A percentile compares a stretch with the other conserved stretches of the same genome.
Evolutionary conservation across 2,329 filamentous ascomycete species (phyloP).

Genomic region (Neonectria hederae): DNA sequence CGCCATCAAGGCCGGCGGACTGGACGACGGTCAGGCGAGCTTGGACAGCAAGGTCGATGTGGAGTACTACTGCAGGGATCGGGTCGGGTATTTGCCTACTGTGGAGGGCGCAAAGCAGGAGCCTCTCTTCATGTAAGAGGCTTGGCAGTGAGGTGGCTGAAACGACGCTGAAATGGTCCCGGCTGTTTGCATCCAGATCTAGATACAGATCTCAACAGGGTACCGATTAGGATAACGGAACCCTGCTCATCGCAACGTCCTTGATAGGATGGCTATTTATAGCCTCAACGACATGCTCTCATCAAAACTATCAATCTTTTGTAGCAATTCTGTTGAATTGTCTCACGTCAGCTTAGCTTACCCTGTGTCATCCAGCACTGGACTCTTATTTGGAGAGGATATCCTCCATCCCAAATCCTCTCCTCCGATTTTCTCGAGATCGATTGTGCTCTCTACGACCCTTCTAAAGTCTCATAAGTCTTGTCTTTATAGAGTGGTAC

Average conservation of each 20-base stretch:
- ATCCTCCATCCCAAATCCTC: no score
- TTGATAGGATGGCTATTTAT: neutral
- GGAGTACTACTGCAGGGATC: conserved; percentile 63
- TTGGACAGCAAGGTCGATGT: conserved; percentile 55
- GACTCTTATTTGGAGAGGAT: no score
- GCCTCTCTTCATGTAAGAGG: neutral
- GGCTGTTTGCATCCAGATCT: neutral
- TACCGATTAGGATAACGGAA: neutral
- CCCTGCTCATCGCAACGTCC: neutral
- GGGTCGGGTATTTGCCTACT: conserved; percentile 54
- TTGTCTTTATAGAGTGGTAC: no score
- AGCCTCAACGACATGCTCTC: neutral
- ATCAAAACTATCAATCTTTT: neutral
- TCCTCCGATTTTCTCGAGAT: no score
- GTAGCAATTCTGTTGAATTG: neutral
- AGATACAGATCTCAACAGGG: neutral
- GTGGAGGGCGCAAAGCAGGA: conserved; percentile 60
- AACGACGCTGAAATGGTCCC: neutral
- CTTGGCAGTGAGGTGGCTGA: no score
- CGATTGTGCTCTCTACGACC: no score
- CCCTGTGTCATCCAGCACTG: neutral
- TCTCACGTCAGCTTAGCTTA: neutral
- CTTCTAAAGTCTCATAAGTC: no score
- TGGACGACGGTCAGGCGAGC: conserved; percentile 59
- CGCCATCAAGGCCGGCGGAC: conserved; percentile 60